Base-by-base conservation (phyloP, 495 filamentous ascomycete species). In the Lophiostoma macrostomum region DNA sequence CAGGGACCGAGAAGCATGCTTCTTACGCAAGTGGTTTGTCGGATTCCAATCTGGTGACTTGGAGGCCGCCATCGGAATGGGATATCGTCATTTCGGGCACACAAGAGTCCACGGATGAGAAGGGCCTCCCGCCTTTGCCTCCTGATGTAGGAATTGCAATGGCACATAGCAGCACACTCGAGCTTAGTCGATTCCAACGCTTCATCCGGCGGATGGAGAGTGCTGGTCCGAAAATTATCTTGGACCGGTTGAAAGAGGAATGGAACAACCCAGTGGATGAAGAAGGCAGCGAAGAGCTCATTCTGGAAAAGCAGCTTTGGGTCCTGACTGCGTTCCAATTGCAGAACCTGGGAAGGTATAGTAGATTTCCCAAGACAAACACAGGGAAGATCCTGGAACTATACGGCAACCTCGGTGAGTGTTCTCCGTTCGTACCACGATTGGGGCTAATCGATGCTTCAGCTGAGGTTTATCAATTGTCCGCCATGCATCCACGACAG, bases 161-260 rank as follows among this genome's bases (percentile, higher is more conserved):
- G 14, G 46, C 34, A 10, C 53, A 57, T 13, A 57, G 46, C 29
- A 53, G 47, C 25, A 29, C 31, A 22, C 14, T 50, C 5, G 53
- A 54, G 12, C 51, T 62, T 16, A 60, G 61, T 13, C 54, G 56
- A 7, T 67, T 67, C 43, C 61, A 64, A 31, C 45, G 58, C 5
- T 67, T 67, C 50, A 60, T 67, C 35, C 53, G 55, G n/a, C 50
- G 58, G 12, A 67, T 67, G 61, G 61, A 64, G 30, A 57, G 23
- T 19, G 64, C 61, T 1, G 61, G 61, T 1, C 51, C 64, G 2
- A 50, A 47, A n/a, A 37, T 64, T 7, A 59, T 67, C 30, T 46
- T 62, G 3, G 64, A 67, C 19, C 61, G 62, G 13, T 39, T 67
- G 11, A 59, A 57, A 29, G 61, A 64, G 44, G 64, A 64, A 24